Evolutionary conservation across 1,139 yeast genomes (phyloP).

Genomic region (Geotrichum fermentans): DNA sequence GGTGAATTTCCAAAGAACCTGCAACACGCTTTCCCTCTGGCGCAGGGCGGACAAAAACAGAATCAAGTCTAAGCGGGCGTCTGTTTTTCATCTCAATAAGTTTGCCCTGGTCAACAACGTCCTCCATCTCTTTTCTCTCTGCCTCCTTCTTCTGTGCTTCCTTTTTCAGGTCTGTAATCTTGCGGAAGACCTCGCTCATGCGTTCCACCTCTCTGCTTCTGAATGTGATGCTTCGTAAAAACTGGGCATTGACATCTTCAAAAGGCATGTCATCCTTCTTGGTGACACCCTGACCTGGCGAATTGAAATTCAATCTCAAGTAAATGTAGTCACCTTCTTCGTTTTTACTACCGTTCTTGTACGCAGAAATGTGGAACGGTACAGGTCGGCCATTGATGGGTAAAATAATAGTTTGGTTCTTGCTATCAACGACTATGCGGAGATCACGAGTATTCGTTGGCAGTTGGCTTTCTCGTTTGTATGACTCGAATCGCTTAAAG

Average conservation of each 20-base stretch:
- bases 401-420: slow-evolving; percentile 79
- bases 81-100: slow-evolving; percentile 74
- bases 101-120: slow-evolving; percentile 88
- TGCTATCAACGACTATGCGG: slow-evolving; percentile 80
- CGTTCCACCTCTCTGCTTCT: slow-evolving; percentile 89
- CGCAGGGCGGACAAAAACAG: slow-evolving; percentile 88
- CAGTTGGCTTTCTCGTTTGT: slow-evolving; percentile 85
- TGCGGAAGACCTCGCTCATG: slow-evolving; percentile 84
- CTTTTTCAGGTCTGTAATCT: slow-evolving; percentile 87
- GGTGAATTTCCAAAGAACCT: slow-evolving; percentile 87
- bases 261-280: slow-evolving; percentile 78
- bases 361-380: slow-evolving; percentile 92
- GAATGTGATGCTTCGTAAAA: slow-evolving; percentile 79
- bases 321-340: slow-evolving; percentile 96
- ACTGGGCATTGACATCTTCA: slow-evolving; percentile 71
- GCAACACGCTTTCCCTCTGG: slow-evolving; percentile 95
- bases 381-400: slow-evolving; percentile 97
- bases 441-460: slow-evolving; percentile 80
- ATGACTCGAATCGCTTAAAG: slow-evolving; percentile 89
- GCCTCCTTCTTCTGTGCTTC: slow-evolving; percentile 86
- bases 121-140: slow-evolving; percentile 88
- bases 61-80: slow-evolving; percentile 80
- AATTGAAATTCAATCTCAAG: slow-evolving; percentile 82
- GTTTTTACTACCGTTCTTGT: slow-evolving; percentile 89
- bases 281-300: slow-evolving; percentile 79